Base-by-base conservation (phyloP, 2,329 filamentous ascomycete species). In the Fusarium phyllophilum region DNA sequence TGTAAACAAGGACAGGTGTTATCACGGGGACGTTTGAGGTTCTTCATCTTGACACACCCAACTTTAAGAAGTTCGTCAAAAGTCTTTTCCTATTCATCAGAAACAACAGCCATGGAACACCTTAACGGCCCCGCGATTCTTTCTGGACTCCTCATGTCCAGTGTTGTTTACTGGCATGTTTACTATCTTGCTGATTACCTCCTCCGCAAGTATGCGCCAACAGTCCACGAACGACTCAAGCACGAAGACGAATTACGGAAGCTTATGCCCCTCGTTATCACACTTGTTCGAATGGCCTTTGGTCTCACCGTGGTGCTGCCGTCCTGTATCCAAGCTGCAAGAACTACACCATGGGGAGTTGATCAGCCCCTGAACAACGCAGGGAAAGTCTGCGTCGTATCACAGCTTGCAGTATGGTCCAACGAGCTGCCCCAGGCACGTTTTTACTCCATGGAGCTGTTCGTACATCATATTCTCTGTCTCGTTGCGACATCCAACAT, bases 401-500 rank as follows among this genome's bases (percentile, higher is more conserved):
- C 78, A n/a, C 78, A 79, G 33, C 54, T 71, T 20, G 68, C 63
- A 0, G 64, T 77, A 15, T 79, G 78, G 78, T 65, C 73, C 5
- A 67, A 70, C 39, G 78, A 79, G 52, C 36, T 78, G 14, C 60
- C 70, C 1, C 31, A 68, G 12, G 39, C 69, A 24, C 61, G 62
- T 13, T 45, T 68, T 42, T 75, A 65, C 54, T 76, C 70, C 5
- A 24, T 48, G 13, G 75, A 79, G 41, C 60, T 79, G 31, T 74
- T 79, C 36, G 20, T 76, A 9, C 78, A 79, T 22, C 78, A 79
- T 44, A 33, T 79, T 3, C 34, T 78, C 24, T 79, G 78, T 62
- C 61, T 78, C 14, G 8, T 75, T 18, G 68, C 76, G 4, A 59
- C 70, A n/a, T 57, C 66, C 20, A 79, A 79, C 54, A 52, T 77